A percentile compares a stretch with the other conserved stretches of the same genome.
Conservation (phyloP, 495 filamentous ascomycete genomes). For the Penicillium lividum region DNA sequence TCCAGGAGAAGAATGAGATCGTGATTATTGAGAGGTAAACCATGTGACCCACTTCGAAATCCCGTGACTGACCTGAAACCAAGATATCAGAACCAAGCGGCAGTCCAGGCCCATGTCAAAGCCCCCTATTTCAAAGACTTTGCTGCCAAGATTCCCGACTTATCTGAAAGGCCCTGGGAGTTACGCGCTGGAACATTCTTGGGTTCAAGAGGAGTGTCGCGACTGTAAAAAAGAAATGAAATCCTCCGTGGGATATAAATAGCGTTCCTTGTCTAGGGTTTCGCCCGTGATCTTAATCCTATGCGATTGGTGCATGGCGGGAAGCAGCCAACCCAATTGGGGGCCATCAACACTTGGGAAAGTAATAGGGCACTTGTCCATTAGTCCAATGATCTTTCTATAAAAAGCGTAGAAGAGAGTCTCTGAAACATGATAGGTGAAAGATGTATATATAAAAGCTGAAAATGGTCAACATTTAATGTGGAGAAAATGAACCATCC, state of each 20-base stretch:
- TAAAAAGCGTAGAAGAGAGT: too few species aligned
- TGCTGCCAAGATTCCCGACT: conserved; percentile 17
- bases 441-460: too few species aligned
- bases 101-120: conserved; percentile 29
- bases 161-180: conserved; percentile 32
- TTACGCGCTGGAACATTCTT: conserved; percentile 28
- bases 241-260: conserved; percentile 15
- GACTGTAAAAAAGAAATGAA: conserved; percentile 16
- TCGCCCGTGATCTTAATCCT: conserved; percentile 19
- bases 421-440: too few species aligned
- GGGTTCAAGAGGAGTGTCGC: conserved; percentile 25
- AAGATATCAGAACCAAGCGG: conserved; percentile 36
- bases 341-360: background rate
- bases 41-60: background rate
- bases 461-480: background rate
- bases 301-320: conserved; percentile 28
- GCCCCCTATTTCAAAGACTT: conserved; percentile 33
- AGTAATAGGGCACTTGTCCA: too few species aligned
- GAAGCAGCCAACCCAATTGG: background rate
- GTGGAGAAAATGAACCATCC: background rate
- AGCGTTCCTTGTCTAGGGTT: background rate
- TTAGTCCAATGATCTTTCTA: too few species aligned
- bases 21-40: conserved; percentile 36
- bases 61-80: conserved; percentile 1
- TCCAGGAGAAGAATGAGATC: conserved; percentile 32